phyloP scores from a whole-genome alignment of 805 yeast species.

The Metschnikowia chrysomelidarum region DNA sequence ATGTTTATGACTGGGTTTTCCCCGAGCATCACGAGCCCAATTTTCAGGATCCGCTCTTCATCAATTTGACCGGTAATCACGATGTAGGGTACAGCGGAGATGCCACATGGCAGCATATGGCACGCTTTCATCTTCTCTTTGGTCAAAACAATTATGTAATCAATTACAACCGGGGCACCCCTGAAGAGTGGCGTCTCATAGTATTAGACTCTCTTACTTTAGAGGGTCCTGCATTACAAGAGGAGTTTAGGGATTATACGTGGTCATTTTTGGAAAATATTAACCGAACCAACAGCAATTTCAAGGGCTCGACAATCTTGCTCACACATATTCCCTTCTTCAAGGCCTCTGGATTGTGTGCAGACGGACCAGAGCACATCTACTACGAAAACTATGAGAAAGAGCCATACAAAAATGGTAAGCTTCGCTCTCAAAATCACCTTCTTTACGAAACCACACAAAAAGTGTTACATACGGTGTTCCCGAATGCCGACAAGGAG shows the following conservation, averaged over 20 bases:
- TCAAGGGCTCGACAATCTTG: constrained; percentile 76
- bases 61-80: constrained; percentile 91
- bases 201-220: constrained; percentile 78
- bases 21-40: constrained; percentile 27
- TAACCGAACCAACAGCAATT: constrained; percentile 44
- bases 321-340: constrained; percentile 88
- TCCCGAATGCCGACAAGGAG: constrained; percentile 56
- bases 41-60: constrained; percentile 60
- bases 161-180: constrained; percentile 59
- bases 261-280: constrained; percentile 71
- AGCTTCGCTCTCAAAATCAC: constrained; percentile 83
- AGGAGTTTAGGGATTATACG: constrained; percentile 62
- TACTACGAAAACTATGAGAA: constrained; percentile 49
- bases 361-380: constrained; percentile 71
- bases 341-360: constrained; percentile 78
- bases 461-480: constrained; percentile 66
- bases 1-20: constrained; percentile 67
- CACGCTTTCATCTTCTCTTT: constrained; percentile 68
- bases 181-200: constrained; percentile 84
- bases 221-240: constrained; percentile 88
- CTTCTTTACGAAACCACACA: constrained; percentile 65
- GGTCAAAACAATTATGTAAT: constrained; percentile 86
- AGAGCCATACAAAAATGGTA: constrained; percentile 68
- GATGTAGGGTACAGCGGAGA: constrained; percentile 96
- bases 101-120: constrained; percentile 87